Base-by-base conservation (phyloP, 805 yeast genomes). In the Barnettozyma sucrosica region DNA sequence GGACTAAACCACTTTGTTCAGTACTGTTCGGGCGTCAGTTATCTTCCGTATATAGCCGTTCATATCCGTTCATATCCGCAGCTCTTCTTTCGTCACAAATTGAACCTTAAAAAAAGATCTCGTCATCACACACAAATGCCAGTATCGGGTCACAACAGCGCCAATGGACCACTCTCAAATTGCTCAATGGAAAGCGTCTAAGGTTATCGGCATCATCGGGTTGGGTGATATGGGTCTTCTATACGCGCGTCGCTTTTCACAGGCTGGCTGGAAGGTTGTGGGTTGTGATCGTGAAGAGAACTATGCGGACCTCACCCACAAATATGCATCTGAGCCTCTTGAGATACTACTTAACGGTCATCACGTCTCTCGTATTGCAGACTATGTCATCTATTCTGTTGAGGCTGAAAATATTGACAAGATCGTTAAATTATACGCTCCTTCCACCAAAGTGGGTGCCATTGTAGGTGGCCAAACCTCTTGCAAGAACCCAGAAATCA, bases 401-500 rank as follows among this genome's bases (percentile, higher is more conserved):
- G 99, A 93, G 65, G 97, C 98, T 2, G 95, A 85, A 52, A 80
- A 80, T 59, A 83, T 93, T 43, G 80, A 72, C 41, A 74, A 74
- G 48, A 87, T 93, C 34, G 95, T 89, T 5, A 61, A 77, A 5
- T 39, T 68, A 34, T 92, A 92, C 65, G 97, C 96, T 0, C 92
- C 96, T 0, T 84, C 92, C 0, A 81, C 96, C 4, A 92, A 92
- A 62, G 67, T 81, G 4, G 95, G 95, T 3, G 85, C 95, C 3
- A 79, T 90, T 37, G 96, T 93, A 5, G 99, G 98, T n/a, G 99
- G 99, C 7, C 99, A 93, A 66, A 90, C 99, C 0, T 86, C 96
- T 9, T 92, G 98, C 67, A 93, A 93, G 61, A 82, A 79, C 23
- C 95, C 95, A 0, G 99, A 93, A 62, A 84, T 93, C 24, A 72